Percentiles rank a stretch among this genome's conserved stretches.
phyloP scores from a whole-genome alignment of 345 rosid species.

The Jatropha curcas region DNA sequence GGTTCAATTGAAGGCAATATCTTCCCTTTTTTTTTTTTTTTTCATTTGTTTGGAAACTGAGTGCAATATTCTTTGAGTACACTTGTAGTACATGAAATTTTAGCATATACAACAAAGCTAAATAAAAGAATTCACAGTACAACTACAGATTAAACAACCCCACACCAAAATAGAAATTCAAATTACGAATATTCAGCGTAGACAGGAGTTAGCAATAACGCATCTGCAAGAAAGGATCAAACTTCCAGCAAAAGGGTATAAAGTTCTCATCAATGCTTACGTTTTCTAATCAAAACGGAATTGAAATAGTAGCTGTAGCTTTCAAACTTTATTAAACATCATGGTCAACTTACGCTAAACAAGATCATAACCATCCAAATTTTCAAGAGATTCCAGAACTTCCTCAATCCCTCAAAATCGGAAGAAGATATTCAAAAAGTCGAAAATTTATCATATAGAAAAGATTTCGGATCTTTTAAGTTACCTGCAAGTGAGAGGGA shows the following conservation, averaged over 20 bases:
- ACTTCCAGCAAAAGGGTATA: background rate
- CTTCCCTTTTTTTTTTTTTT: too few relatives aligned
- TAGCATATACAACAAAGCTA: background rate
- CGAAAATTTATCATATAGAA: background rate
- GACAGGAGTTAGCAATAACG: background rate
- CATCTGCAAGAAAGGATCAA: background rate
- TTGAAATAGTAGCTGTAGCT: background rate
- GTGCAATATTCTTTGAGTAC: background rate
- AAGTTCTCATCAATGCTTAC: background rate
- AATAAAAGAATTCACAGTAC: background rate
- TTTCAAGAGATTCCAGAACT: background rate
- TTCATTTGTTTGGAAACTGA: too few relatives aligned
- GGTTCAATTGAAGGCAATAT: background rate
- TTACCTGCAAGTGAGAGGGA: background rate
- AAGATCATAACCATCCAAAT: background rate
- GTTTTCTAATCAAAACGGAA: background rate
- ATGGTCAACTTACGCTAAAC: background rate
- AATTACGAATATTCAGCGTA: background rate
- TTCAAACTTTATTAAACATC: background rate
- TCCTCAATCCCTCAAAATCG: background rate
- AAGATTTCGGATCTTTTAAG: background rate
- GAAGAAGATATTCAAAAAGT: background rate
- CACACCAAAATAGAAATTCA: background rate
- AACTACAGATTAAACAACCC: background rate
- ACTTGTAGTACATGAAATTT: background rate